Evolutionary conservation across 1,284 basidiomycete genomes (phyloP), one percentile per base, ranked within the genome.

Genomic region (Tylopilus orsonianus): DNA sequence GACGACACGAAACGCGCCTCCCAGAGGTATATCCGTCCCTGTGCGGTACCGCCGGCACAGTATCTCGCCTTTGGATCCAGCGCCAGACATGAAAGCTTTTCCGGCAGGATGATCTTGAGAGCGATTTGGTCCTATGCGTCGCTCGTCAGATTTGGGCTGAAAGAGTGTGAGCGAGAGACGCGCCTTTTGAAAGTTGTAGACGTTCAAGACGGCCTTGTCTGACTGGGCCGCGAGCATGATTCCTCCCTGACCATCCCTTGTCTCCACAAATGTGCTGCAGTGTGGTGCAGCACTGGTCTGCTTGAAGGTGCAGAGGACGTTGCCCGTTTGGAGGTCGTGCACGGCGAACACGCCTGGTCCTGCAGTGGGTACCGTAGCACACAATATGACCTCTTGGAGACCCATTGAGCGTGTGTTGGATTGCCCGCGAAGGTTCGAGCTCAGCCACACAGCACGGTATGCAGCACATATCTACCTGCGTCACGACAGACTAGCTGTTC

Each of bases 11-110:
- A 48, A 56, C 55, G 48, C 37, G 44, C 93, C 87, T 97, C 93
- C 96, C 96, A 99, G 1, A 99, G 70, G 64, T 94, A 95, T 59
- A 98, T 81, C 44, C 93, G 83, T 23, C 96, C 96, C 61, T 90
- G 88, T 2, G 79, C 70, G 0, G 92, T 94, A 19, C 94, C 96
- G 12, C 87, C 93, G 0, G 92, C 94, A 56, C 90, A 90, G 58
- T 86, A 90, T 18, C 75, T 71, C 2, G 92, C 93, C 41, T 73
- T 75, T 4, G 77, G 77, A 62, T 94, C 91, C 5, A 90, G 66
- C 2, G 87, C 76, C 34, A 97, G 77, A 58, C 89, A 92, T 10
- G 83, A 78, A 41, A 97, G 72, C 62, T 89, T 91, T 66, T 97
- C 93, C 0, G 96, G 93, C 0, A 97, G 75, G 14, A 97, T 87